A percentile compares a stretch with the other conserved stretches of the same genome.
Conservation (phyloP, 1,139 yeast species). For the Pneumocystis murina region DNA sequence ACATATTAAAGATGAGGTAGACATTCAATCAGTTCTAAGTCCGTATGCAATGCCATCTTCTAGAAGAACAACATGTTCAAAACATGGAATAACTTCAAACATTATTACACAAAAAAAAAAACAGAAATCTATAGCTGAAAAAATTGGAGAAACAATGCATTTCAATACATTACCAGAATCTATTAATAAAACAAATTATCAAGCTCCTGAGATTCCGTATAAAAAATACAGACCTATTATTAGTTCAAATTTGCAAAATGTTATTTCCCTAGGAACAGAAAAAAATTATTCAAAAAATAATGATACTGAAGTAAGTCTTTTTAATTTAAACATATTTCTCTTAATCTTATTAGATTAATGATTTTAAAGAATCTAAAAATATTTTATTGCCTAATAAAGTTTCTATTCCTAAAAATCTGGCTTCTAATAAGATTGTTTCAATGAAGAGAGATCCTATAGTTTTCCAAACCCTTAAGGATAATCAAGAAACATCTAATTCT, state of each 20-base stretch:
- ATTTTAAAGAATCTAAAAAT: neutral
- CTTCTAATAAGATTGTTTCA: neutral
- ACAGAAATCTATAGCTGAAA: neutral
- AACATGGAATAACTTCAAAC: neutral
- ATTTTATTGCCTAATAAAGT: neutral
- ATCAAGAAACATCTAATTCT: neutral
- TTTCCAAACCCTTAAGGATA: neutral
- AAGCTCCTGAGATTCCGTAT: neutral
- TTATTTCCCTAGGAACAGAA: neutral
- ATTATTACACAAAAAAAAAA: neutral
- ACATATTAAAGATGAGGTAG: neutral
- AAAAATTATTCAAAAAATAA: neutral
- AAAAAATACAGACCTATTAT: neutral
- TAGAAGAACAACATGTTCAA: neutral
- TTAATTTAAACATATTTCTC: neutral
- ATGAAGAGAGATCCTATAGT: neutral
- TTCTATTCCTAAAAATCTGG: neutral
- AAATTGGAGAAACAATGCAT: neutral
- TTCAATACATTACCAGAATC: neutral
- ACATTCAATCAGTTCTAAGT: neutral
- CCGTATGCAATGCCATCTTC: neutral
- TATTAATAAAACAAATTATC: neutral
- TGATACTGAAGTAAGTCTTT: neutral
- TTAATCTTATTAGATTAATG: neutral
- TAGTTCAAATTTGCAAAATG: neutral